Evolutionary conservation across 768 basidiomycete species (phyloP).

Genomic region (Hemileccinum impolitum): DNA sequence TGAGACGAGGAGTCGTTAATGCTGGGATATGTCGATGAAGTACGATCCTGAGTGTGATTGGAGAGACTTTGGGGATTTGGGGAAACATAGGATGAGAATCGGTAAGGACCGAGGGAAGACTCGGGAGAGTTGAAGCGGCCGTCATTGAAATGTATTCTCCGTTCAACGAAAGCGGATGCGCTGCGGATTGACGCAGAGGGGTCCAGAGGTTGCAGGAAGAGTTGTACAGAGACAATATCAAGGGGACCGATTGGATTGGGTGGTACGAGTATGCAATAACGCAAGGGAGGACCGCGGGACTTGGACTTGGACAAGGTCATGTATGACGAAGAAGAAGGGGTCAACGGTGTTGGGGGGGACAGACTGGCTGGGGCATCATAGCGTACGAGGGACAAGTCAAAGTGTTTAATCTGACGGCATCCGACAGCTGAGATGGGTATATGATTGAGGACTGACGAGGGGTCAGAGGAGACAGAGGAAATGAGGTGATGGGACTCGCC

Average conservation of each 20-base stretch:
- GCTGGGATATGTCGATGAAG: conserved; percentile 5
- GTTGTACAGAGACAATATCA: conserved; percentile 65
- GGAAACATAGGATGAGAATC: conserved; percentile 15
- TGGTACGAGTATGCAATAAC: conserved; percentile 57
- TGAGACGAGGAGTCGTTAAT: conserved; percentile 18
- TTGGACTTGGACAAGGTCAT: conserved; percentile 47
- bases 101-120: conserved; percentile 21
- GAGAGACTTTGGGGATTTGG: conserved; percentile 27
- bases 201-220: conserved; percentile 61
- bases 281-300: conserved; percentile 54
- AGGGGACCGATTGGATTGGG: conserved; percentile 62
- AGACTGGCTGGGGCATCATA: conserved; percentile 54
- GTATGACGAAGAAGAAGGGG: conserved; percentile 34
- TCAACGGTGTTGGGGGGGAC: conserved; percentile 35
- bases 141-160: conserved; percentile 63
- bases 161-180: conserved; percentile 64
- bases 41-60: conserved; percentile 23
- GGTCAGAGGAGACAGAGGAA: conserved; percentile 17
- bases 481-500: conserved; percentile 41
- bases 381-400: conserved; percentile 68
- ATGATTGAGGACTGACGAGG: conserved; percentile 60
- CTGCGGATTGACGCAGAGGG: conserved; percentile 55
- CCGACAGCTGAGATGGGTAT: conserved; percentile 63
- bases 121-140: conserved; percentile 21
- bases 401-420: conserved; percentile 62